phyloP scores from a whole-genome alignment of 306 rosid species.

The Gleditsia sinensis region DNA sequence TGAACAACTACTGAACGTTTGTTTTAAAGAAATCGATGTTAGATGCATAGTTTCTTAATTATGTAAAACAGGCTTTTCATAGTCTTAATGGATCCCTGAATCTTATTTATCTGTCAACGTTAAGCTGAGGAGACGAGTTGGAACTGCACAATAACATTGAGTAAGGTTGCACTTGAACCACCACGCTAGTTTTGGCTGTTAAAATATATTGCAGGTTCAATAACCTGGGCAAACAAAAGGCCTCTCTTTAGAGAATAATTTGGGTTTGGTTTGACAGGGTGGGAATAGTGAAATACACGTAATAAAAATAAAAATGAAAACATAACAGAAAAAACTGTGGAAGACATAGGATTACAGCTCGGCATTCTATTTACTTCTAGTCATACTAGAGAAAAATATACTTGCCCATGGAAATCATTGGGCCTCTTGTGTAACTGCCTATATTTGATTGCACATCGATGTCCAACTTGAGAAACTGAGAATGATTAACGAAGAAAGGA shows the following conservation, averaged over 20 bases:
- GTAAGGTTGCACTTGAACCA: too few species aligned
- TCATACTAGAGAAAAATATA: slow-evolving; percentile 2
- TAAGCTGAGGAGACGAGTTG: background rate
- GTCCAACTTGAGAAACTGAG: background rate
- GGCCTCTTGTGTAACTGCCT: background rate
- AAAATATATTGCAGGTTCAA: too few species aligned
- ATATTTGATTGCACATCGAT: background rate
- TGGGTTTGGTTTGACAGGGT: background rate
- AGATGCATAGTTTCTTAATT: slow-evolving; percentile 22
- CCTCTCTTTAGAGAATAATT: too few species aligned
- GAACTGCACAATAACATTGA: background rate
- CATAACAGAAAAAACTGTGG: background rate
- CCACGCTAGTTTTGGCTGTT: too few species aligned
- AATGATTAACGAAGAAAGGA: background rate
- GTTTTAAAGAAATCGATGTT: background rate
- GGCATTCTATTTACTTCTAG: background rate
- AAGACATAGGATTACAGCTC: background rate
- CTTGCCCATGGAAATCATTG: background rate
- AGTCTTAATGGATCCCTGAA: background rate
- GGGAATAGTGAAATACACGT: background rate
- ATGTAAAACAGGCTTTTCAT: slow-evolving; percentile 12
- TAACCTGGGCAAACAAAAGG: too few species aligned
- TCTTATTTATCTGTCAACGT: slow-evolving; percentile 7
- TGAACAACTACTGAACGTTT: slow-evolving; percentile 9
- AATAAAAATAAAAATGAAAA: background rate